These are phyloP conservation scores for Trametes villosa DNA, from an alignment of 768 basidiomycete species.

Conservation along the genomic window DNA sequence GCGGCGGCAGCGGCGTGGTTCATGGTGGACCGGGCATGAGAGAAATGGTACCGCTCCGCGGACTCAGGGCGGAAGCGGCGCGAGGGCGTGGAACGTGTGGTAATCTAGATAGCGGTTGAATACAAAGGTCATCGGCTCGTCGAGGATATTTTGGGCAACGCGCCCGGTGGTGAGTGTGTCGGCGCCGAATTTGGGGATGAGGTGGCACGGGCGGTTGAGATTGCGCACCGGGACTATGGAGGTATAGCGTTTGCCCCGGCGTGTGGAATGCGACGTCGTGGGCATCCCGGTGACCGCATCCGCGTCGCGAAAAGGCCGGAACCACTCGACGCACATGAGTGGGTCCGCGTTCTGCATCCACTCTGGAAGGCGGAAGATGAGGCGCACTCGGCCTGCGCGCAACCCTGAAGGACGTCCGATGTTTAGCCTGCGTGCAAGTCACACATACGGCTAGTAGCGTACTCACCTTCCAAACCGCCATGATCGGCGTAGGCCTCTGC, in stretches of 20 bases:
- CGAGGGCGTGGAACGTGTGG: background rate
- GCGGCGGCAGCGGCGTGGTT: too few species aligned
- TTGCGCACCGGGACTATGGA: background rate
- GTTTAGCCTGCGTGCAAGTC: too few species aligned
- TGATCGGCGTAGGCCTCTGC: background rate
- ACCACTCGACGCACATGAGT: background rate
- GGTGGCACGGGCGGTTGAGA: background rate
- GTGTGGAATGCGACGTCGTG: background rate
- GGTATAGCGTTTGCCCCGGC: background rate
- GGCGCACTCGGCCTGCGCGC: background rate
- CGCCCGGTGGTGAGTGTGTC: background rate
- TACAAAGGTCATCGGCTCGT: background rate
- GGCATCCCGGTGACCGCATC: background rate
- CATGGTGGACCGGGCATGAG: too few species aligned
- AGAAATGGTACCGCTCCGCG: too few species aligned
- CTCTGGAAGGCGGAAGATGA: background rate
- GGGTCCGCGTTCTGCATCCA: background rate
- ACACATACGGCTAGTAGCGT: too few species aligned
- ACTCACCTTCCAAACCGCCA: background rate
- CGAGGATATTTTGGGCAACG: background rate
- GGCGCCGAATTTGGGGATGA: background rate
- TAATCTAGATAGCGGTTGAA: constrained; percentile 2
- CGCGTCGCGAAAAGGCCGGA: background rate
- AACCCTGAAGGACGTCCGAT: background rate
- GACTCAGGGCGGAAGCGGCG: too few species aligned